These are phyloP conservation scores for Pharnaceum exiguum DNA, from an alignment of 148 eudicot species.

Conservation along the genomic window DNA sequence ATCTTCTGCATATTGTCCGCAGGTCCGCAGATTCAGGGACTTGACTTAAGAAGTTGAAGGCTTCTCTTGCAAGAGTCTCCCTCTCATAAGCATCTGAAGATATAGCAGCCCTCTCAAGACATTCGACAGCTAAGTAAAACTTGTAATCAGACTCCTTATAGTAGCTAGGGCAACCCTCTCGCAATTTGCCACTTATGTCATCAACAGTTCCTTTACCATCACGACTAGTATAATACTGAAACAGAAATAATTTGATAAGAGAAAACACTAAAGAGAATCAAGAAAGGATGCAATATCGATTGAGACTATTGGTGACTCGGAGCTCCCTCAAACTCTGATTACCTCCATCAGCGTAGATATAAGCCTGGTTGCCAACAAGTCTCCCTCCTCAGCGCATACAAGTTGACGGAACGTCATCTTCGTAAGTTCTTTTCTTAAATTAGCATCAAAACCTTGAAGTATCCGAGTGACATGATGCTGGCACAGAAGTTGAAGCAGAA, in stretches of 20 bases:
- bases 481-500: conserved; percentile 81
- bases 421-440: conserved; percentile 39
- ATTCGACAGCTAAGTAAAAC: conserved; percentile 93
- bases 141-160: conserved; percentile 96
- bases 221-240: conserved; percentile 92
- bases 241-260: neutral
- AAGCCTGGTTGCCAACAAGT: conserved; percentile 77
- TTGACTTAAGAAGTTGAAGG: conserved; percentile 68
- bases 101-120: conserved; percentile 93
- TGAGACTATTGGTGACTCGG: neutral
- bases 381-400: conserved; percentile 95
- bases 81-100: conserved; percentile 68
- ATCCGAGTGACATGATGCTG: conserved; percentile 82
- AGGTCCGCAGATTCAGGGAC: conserved; percentile 96
- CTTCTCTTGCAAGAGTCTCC: conserved; percentile 85
- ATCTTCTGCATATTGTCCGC: conserved; percentile 85
- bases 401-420: conserved; percentile 86
- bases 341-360: conserved; percentile 98
- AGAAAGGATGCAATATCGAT: neutral
- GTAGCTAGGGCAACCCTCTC: conserved; percentile 95
- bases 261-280: neutral
- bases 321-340: conserved; percentile 6
- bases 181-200: conserved; percentile 75
- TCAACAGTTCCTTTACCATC: conserved; percentile 98
- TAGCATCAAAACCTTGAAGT: conserved; percentile 67